Conservation (phyloP, 139 green algal species). For the Mychonastes homosphaera region DNA sequence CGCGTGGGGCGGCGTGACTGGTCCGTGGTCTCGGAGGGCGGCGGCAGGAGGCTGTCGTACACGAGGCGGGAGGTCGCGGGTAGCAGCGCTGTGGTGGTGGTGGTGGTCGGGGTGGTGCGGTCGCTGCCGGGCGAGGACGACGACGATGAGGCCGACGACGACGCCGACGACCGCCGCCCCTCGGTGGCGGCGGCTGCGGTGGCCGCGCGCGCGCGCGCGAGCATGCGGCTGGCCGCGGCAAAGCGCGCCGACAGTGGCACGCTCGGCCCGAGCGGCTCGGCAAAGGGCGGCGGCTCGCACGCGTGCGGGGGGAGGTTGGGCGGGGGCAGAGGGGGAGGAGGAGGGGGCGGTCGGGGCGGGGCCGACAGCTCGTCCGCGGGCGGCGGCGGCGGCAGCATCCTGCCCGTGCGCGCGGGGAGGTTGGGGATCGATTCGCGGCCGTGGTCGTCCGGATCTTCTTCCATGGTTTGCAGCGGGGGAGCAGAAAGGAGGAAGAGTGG, state of each 20-base stretch:
- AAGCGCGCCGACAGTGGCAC: too few relatives aligned
- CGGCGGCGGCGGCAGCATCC: too few relatives aligned
- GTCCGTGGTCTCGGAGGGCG: neutral
- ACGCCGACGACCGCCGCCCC: slow-evolving; percentile 7
- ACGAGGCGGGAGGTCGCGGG: slow-evolving; percentile 29
- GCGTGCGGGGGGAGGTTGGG: slow-evolving; percentile 16
- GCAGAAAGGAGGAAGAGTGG: too few relatives aligned
- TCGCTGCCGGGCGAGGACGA: neutral
- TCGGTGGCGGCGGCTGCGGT: slow-evolving; percentile 9
- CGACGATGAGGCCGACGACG: neutral
- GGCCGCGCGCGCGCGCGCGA: neutral
- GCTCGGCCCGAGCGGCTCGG: slow-evolving; percentile 19
- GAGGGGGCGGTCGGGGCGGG: too few relatives aligned
- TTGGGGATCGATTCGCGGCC: too few relatives aligned
- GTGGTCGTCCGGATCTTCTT: too few relatives aligned
- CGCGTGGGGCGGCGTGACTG: neutral
- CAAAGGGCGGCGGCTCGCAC: slow-evolving; percentile 24
- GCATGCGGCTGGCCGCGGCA: neutral
- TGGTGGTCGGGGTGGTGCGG: slow-evolving; percentile 7
- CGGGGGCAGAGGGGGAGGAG: too few relatives aligned
- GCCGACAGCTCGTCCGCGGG: too few relatives aligned
- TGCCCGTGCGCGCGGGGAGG: too few relatives aligned
- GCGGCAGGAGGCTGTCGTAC: slow-evolving; percentile 38
- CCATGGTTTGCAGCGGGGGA: too few relatives aligned
- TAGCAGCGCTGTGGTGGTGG: too few relatives aligned